These are phyloP conservation scores for Gelatoporia subvermispora DNA, from an alignment of 768 basidiomycete genomes.

Conservation along the genomic window DNA sequence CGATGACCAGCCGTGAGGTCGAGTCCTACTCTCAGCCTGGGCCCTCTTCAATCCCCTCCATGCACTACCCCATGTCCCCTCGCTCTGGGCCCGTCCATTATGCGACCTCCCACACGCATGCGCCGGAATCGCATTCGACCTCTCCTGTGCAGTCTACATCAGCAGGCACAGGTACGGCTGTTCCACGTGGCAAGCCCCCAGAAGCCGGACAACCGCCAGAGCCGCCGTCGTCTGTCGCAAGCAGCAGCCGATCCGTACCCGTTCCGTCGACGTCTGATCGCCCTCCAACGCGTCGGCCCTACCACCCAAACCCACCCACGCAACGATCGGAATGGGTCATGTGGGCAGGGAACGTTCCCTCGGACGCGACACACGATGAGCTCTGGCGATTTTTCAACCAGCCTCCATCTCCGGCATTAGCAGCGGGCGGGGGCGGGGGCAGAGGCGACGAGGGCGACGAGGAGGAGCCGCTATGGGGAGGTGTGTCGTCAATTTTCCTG, in stretches of 20 bases:
- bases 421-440: neutral
- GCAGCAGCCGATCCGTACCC: slow-evolving; percentile 4
- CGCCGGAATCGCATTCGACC: slow-evolving; percentile 9
- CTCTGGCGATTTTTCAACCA: slow-evolving; percentile 79
- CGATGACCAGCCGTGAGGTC: slow-evolving; percentile 12
- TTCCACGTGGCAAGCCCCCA: slow-evolving; percentile 2
- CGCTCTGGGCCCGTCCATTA: slow-evolving; percentile 5
- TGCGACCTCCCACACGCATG: slow-evolving; percentile 5
- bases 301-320: slow-evolving; percentile 67
- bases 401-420: slow-evolving; percentile 13
- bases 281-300: slow-evolving; percentile 38
- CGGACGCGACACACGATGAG: slow-evolving; percentile 79
- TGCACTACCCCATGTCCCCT: slow-evolving; percentile 11
- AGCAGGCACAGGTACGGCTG: neutral
- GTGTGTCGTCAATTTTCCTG: slow-evolving; percentile 83
- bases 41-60: slow-evolving; percentile 3
- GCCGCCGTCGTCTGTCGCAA: slow-evolving; percentile 7
- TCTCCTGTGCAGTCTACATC: neutral
- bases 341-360: slow-evolving; percentile 94
- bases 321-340: slow-evolving; percentile 89
- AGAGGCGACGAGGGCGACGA: neutral
- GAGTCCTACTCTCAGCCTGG: slow-evolving; percentile 10
- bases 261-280: slow-evolving; percentile 1
- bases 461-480: slow-evolving; percentile 29
- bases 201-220: slow-evolving; percentile 11